Evolutionary conservation across 345 rosid species (phyloP).

Genomic region (Salix exigua): DNA sequence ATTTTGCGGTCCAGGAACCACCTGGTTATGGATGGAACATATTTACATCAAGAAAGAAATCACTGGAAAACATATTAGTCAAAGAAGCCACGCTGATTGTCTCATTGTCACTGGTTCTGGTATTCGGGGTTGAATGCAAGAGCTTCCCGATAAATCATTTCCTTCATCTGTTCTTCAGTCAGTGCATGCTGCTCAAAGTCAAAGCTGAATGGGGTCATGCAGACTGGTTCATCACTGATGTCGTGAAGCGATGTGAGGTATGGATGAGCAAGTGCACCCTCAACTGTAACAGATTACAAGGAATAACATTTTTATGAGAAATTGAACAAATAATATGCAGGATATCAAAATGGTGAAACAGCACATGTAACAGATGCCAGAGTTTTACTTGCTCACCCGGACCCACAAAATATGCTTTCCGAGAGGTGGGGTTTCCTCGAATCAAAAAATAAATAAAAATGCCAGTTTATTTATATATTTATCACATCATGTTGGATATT

Average conservation of each 20-base stretch:
- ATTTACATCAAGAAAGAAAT: constrained; percentile 37
- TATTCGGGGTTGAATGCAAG: constrained; percentile 83
- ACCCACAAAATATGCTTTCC: too few relatives aligned
- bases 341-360: background rate
- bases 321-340: background rate
- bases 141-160: constrained; percentile 70
- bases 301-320: background rate
- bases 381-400: too few relatives aligned
- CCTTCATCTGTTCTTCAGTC: constrained; percentile 75
- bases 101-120: constrained; percentile 26
- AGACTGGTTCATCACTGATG: constrained; percentile 69
- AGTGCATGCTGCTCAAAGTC: constrained; percentile 72
- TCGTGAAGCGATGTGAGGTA: constrained; percentile 60
- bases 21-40: constrained; percentile 33
- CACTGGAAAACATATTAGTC: constrained; percentile 13
- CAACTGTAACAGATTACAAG: constrained; percentile 37
- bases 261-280: constrained; percentile 84
- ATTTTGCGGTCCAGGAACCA: constrained; percentile 31
- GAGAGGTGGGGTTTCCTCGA: too few relatives aligned
- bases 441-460: too few relatives aligned
- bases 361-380: background rate
- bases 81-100: constrained; percentile 10
- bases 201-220: constrained; percentile 62
- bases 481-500: background rate
- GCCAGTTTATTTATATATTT: too few relatives aligned